Conservation (phyloP, 2,329 filamentous ascomycete species). For the Penicillium sp. region DNA sequence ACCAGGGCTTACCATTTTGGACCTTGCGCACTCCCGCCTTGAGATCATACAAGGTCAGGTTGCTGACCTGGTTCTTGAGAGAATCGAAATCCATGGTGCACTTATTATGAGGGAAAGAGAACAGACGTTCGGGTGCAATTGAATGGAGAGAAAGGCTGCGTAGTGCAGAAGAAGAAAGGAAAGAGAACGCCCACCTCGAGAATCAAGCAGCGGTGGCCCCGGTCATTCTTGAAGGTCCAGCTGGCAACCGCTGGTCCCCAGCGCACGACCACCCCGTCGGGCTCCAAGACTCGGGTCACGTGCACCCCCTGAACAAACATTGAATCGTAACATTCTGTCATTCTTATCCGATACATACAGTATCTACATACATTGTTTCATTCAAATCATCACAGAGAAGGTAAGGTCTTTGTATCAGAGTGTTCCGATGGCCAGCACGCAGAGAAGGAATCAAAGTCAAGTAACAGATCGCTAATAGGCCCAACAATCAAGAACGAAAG, state of each 20-base stretch:
- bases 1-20: constrained; percentile 79
- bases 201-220: constrained; percentile 18
- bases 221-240: not conserved
- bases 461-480: constrained; percentile 17
- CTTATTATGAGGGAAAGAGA: constrained; percentile 8
- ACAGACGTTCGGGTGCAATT: constrained; percentile 20
- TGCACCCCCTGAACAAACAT: not conserved
- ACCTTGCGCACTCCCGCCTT: constrained; percentile 95
- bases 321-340: constrained; percentile 5
- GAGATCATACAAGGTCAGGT: constrained; percentile 91
- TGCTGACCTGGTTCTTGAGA: constrained; percentile 84
- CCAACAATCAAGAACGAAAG: not conserved
- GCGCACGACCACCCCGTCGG: not conserved
- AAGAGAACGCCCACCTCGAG: constrained; percentile 13
- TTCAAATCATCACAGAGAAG: constrained; percentile 28
- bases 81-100: constrained; percentile 80
- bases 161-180: constrained; percentile 3
- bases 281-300: not conserved
- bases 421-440: constrained; percentile 11
- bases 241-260: constrained; percentile 21
- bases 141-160: constrained; percentile 4
- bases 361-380: constrained; percentile 28
- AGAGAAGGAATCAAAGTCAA: constrained; percentile 9
- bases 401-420: constrained; percentile 8
- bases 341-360: constrained; percentile 21